Evolutionary conservation across 352 stramenopile genomes (phyloP), one percentile per base, ranked within the genome.

Genomic region (Globisporangium apiculatum): DNA sequence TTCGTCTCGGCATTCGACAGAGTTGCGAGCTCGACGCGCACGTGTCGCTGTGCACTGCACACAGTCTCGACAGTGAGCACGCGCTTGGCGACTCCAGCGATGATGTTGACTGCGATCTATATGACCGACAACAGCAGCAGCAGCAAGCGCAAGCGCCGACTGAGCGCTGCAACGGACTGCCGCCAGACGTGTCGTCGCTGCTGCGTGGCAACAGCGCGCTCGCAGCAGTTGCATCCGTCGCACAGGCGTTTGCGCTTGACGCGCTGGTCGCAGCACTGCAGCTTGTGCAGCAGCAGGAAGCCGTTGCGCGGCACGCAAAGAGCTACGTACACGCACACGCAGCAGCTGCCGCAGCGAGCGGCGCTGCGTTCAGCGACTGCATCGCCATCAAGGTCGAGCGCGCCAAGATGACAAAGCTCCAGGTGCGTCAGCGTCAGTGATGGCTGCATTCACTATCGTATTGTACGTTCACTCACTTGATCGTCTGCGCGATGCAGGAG

Each of bases 241-340:
- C 72, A 0, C 73, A 79, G n/a, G 65, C 68, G 24, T 75, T 81
- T 50, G 67, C 69, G 3, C 72, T 86, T 24, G 67, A 86, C 36
- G 67, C 50, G 0, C 53, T 76, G 0, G 37, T 74, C 4, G 69
- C 66, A 1, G 73, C 69, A 9, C 51, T 83, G 7, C 71, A 71
- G 0, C 71, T 61, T 35, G 51, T 85, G 4, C 75, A 86, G 41
- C 73, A 80, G 17, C 54, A 68, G 41, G 71, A 85, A 57, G 79
- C 78, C 2, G 62, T 85, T 5, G 42, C 70, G 10, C 46, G 72
- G 4, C 75, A 84, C 24, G 65, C 79, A 3, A 50, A 67, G 6
- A 71, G 51, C 48, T 85, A 77, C 49, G 70, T 65, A 12, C 58
- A 60, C 9, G 53, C 64, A 51, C 55, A 57, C 45, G 45, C 45